Conservation (phyloP, 352 stramenopile species). For the Pythium angustatum region DNA sequence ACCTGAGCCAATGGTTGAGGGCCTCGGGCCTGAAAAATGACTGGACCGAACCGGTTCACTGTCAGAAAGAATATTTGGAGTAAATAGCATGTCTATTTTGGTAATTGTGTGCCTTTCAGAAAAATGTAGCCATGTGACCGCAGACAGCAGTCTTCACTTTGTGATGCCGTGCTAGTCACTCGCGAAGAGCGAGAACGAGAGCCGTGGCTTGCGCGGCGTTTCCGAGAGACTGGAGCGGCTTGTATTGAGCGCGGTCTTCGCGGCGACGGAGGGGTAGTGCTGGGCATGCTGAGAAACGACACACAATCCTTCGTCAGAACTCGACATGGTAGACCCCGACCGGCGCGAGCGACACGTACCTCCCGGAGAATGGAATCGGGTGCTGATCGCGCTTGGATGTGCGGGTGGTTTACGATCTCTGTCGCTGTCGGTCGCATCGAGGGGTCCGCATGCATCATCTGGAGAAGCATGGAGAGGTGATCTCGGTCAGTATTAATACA, state of each 20-base stretch:
- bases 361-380: slow-evolving; percentile 13
- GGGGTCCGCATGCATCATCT: slow-evolving; percentile 72
- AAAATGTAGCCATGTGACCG: slow-evolving; percentile 17
- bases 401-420: slow-evolving; percentile 37
- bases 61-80: slow-evolving; percentile 12
- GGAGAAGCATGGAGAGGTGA: not conserved
- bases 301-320: not conserved
- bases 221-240: slow-evolving; percentile 20
- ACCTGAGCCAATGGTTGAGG: slow-evolving; percentile 32
- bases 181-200: slow-evolving; percentile 27
- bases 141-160: too few species aligned
- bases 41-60: slow-evolving; percentile 29
- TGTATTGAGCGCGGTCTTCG: slow-evolving; percentile 15
- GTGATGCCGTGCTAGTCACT: slow-evolving; percentile 8
- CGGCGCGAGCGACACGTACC: too few species aligned
- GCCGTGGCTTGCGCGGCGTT: slow-evolving; percentile 30
- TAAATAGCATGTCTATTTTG: slow-evolving; percentile 15
- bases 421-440: slow-evolving; percentile 41
- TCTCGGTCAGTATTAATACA: too few species aligned
- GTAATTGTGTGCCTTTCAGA: slow-evolving; percentile 6
- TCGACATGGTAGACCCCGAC: not conserved
- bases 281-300: slow-evolving; percentile 14
- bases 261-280: slow-evolving; percentile 6
- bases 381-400: slow-evolving; percentile 23
- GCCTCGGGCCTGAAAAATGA: not conserved